Evolutionary conservation across 495 filamentous ascomycete species (phyloP).

Genomic region (Penicillium subrubescens): DNA sequence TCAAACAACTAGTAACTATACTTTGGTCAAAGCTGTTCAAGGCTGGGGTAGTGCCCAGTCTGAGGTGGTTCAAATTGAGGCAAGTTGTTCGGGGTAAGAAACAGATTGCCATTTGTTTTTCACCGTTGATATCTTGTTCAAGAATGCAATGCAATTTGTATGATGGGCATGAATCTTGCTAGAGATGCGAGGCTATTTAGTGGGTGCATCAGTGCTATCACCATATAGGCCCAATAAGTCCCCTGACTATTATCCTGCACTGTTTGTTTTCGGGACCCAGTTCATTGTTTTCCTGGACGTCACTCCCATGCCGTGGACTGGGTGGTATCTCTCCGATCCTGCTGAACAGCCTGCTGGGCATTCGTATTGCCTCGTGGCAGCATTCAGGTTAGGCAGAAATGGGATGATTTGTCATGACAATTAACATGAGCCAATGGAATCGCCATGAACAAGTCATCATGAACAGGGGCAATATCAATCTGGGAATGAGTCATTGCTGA

Average conservation of each 20-base stretch:
- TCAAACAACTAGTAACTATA: constrained; percentile 32
- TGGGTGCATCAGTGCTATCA: background rate
- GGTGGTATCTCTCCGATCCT: background rate
- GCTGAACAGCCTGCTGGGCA: background rate
- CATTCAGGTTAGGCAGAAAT: background rate
- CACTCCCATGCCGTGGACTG: background rate
- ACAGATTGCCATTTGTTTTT: background rate
- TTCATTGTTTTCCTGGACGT: background rate
- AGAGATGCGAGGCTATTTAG: background rate
- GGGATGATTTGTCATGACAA: background rate
- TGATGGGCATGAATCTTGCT: background rate
- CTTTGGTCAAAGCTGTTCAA: constrained; percentile 45
- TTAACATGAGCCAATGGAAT: background rate
- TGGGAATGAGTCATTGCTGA: background rate
- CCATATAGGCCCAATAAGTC: background rate
- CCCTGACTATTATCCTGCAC: background rate
- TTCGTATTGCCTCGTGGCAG: background rate
- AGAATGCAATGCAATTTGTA: background rate
- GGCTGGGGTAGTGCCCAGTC: background rate
- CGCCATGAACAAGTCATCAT: background rate
- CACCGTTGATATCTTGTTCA: background rate
- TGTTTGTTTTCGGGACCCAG: background rate
- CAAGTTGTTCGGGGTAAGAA: background rate
- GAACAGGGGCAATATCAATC: background rate
- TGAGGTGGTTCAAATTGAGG: background rate